Evolutionary conservation across 129 eudicot species (phyloP).

Genomic region (Oenanthe sinensis): DNA sequence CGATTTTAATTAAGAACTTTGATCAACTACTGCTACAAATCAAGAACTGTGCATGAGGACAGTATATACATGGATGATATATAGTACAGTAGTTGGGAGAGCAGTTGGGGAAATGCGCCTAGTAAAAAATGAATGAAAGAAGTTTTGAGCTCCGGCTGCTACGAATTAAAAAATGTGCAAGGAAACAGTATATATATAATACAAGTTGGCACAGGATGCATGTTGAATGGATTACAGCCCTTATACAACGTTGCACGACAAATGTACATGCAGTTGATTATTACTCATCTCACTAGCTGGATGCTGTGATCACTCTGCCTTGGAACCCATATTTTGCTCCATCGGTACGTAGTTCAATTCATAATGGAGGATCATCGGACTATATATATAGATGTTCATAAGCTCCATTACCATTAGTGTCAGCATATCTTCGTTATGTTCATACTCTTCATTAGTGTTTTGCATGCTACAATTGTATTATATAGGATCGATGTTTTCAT

Average conservation of each 20-base stretch:
- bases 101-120: neutral
- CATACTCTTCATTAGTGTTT: no score
- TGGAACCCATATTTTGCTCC: neutral
- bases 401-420: no score
- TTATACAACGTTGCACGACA: neutral
- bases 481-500: no score
- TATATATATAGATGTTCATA: no score
- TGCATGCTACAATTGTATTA: no score
- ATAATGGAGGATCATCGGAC: neutral
- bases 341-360: neutral
- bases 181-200: neutral
- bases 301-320: neutral
- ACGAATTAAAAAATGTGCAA: neutral
- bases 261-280: neutral
- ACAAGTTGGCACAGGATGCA: neutral
- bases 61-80: neutral
- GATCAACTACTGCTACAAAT: neutral
- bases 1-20: neutral
- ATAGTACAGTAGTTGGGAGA: neutral
- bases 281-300: neutral
- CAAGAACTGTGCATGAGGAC: neutral
- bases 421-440: no score
- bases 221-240: neutral
- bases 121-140: neutral
- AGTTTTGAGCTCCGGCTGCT: neutral